phyloP scores from a whole-genome alignment of 768 basidiomycete species.

The Mycena vulgaris region DNA sequence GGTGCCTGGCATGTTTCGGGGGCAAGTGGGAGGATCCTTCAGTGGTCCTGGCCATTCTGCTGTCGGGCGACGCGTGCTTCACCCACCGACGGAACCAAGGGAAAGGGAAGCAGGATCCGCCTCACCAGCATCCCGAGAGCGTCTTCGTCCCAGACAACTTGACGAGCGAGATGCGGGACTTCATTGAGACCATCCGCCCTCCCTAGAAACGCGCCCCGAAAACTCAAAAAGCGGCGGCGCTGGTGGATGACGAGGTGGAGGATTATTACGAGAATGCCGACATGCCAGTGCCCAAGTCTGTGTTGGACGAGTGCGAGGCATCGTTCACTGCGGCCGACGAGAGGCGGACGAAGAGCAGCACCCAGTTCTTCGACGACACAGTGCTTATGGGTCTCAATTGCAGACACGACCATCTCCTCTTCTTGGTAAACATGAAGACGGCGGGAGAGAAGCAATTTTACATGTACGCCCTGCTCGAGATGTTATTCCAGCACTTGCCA shows the following conservation, averaged over 20 bases:
- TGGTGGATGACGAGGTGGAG: neutral
- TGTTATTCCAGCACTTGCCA: slow-evolving; percentile 47
- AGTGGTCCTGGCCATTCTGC: slow-evolving; percentile 1
- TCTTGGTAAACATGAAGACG: slow-evolving; percentile 54
- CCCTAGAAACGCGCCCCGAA: neutral
- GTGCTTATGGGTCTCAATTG: slow-evolving; percentile 57
- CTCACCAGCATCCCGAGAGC: slow-evolving; percentile 37
- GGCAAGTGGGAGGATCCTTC: slow-evolving; percentile 21
- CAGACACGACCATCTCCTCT: slow-evolving; percentile 50
- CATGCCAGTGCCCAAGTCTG: slow-evolving; percentile 46
- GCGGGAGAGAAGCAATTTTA: slow-evolving; percentile 50
- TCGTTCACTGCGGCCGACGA: slow-evolving; percentile 50
- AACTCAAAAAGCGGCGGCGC: neutral
- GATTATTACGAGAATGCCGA: slow-evolving; percentile 39
- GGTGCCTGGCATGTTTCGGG: slow-evolving; percentile 39
- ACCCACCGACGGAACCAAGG: slow-evolving; percentile 46
- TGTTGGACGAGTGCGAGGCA: slow-evolving; percentile 35
- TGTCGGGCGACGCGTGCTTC: slow-evolving; percentile 38
- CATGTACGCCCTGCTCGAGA: slow-evolving; percentile 40
- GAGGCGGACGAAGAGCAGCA: slow-evolving; percentile 44
- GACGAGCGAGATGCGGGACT: slow-evolving; percentile 38
- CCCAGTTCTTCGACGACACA: slow-evolving; percentile 48
- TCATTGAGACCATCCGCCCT: slow-evolving; percentile 34
- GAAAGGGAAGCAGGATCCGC: slow-evolving; percentile 34
- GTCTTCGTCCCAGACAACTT: slow-evolving; percentile 43